These are phyloP conservation scores for Myxozyma udenii DNA, from an alignment of 805 yeast genomes.

Conservation along the genomic window DNA sequence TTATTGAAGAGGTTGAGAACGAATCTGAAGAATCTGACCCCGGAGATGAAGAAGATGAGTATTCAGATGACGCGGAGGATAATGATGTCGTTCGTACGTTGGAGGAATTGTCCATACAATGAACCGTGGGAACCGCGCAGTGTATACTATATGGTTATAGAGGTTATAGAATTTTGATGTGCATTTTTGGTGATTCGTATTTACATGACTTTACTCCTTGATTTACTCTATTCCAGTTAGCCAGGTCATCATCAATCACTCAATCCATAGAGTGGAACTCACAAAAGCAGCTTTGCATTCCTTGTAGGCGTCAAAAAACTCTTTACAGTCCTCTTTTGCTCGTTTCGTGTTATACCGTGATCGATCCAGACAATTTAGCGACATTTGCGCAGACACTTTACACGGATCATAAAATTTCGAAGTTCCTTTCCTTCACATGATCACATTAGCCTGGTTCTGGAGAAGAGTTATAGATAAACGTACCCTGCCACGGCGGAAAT, in stretches of 20 bases:
- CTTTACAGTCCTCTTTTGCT: conserved; percentile 57
- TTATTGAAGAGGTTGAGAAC: no score
- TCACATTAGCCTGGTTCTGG: neutral
- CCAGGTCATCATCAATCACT: no score
- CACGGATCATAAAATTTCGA: conserved; percentile 92
- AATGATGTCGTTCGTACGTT: neutral
- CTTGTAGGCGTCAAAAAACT: conserved; percentile 86
- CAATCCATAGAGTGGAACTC: no score
- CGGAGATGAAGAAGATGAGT: conserved; percentile 24
- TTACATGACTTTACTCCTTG: neutral
- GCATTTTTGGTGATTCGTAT: neutral
- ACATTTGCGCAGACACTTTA: conserved; percentile 82
- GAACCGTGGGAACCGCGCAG: no score
- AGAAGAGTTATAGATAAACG: neutral
- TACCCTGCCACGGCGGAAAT: conserved; percentile 52
- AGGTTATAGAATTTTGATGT: no score
- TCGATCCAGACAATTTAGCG: conserved; percentile 75
- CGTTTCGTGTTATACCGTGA: conserved; percentile 60
- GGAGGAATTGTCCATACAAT: no score
- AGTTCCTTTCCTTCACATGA: conserved; percentile 54
- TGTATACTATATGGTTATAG: no score
- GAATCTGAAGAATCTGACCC: no score
- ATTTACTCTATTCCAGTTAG: no score
- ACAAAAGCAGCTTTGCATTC: conserved; percentile 85
- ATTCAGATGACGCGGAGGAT: conserved; percentile 19